Percentiles rank a stretch among this genome's conserved stretches.
Evolutionary conservation across 2,329 filamentous ascomycete genomes (phyloP).

Genomic region (Penicillium sp.): DNA sequence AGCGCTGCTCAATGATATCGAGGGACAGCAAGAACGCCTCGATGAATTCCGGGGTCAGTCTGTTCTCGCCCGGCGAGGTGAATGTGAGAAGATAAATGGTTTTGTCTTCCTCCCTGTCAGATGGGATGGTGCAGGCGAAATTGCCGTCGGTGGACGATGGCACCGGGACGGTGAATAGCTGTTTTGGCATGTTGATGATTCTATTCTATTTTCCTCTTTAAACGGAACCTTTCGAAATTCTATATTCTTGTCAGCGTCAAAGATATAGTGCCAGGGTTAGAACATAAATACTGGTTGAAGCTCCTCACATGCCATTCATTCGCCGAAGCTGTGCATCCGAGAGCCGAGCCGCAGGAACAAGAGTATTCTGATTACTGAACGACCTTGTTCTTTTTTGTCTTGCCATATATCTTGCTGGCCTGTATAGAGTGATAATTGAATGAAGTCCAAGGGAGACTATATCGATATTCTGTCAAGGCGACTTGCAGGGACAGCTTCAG

Average conservation of each 20-base stretch:
- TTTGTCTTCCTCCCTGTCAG: constrained; percentile 23
- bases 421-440: too few species aligned
- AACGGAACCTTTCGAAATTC: not conserved
- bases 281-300: not conserved
- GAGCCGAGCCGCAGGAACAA: not conserved
- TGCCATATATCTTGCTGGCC: not conserved
- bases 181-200: constrained; percentile 21
- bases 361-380: not conserved
- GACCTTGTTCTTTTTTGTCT: not conserved
- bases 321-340: not conserved
- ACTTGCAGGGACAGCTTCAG: not conserved
- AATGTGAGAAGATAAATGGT: constrained; percentile 70
- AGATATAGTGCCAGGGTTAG: too few species aligned
- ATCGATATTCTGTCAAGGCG: not conserved
- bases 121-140: constrained; percentile 57
- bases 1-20: constrained; percentile 67
- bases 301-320: not conserved
- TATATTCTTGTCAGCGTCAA: not conserved
- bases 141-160: constrained; percentile 48
- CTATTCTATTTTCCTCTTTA: not conserved
- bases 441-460: not conserved
- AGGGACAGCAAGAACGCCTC: constrained; percentile 65
- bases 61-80: constrained; percentile 69
- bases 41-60: constrained; percentile 66
- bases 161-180: constrained; percentile 61